Evolutionary conservation across 306 rosid genomes (phyloP), one percentile per base, ranked within the genome.

Genomic region (Begonia peltatifolia): DNA sequence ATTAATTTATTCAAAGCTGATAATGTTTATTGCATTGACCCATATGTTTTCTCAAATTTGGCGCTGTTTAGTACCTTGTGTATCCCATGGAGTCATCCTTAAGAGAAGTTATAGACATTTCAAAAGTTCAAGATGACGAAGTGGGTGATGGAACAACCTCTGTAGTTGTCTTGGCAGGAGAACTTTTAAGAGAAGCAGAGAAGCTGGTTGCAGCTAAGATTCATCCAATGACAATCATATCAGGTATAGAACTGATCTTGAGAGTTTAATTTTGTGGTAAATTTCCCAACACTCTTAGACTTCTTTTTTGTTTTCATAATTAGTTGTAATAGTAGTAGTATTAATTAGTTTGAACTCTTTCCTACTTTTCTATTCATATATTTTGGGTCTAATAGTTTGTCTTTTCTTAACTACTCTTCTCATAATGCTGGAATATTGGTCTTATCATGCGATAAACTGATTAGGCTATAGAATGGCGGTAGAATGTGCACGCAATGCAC

Each of bases 111-210:
- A 63, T 52, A 85, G 99, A 92, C 64, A 83, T 92, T 65, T 92
- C 96, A 57, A 92, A 92, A 83, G 99, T 86, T 63, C 99, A 92
- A 81, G 99, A 92, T 64, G 99, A 92, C 68, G 99, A 92, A 72
- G 99, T 92, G 73, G 99, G 99, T 47, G 96, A 86, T 61, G 99
- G 99, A 59, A 92, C 99, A 53, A 92, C 99, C 56, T 92, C 99
- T 42, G 99, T 92, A 69, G 99, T 92, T 73, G 96, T 92, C 46
- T 68, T 92, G 78, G 99, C 99, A 43, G 99, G 99, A 30, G 99
- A 92, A 64, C 96, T 92, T 50, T 65, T 92, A 52, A 73, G 48
- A n/a, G 48, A 92, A 70, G 96, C 99, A 23, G 99, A 92, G 73
- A 92, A 86, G 78, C 83, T 92, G 61, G 89, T 92, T 46, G 84